Conservation (phyloP, 2,329 filamentous ascomycete species). For the Fonsecaea erecta region DNA sequence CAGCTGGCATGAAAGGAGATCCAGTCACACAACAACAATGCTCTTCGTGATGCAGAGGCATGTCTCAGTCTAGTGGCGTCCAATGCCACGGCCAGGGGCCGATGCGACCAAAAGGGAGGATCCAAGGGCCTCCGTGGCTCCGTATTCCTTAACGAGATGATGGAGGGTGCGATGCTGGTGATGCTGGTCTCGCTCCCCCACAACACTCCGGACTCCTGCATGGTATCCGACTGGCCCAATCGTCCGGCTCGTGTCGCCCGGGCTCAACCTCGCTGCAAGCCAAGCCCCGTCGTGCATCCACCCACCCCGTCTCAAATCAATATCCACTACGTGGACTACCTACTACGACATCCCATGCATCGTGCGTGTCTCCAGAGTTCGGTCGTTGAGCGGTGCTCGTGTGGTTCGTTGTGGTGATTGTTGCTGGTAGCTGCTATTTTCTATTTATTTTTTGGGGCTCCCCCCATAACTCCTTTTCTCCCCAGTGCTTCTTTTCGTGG, state of each 20-base stretch:
- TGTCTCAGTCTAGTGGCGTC: slow-evolving; percentile 12
- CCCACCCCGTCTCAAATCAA: neutral
- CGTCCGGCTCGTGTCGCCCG: neutral
- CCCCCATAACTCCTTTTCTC: neutral
- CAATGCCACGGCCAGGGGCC: neutral
- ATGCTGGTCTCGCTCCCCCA: slow-evolving; percentile 15
- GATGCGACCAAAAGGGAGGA: neutral
- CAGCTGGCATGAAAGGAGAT: too few relatives aligned
- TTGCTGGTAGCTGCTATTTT: neutral
- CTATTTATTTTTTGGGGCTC: neutral
- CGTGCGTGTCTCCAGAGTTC: neutral
- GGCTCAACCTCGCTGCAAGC: neutral
- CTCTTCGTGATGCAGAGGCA: neutral
- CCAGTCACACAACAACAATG: too few relatives aligned
- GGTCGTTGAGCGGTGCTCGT: neutral
- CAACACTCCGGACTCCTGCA: slow-evolving; percentile 20
- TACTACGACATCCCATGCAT: neutral
- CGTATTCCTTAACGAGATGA: slow-evolving; percentile 1
- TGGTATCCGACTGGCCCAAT: slow-evolving; percentile 13
- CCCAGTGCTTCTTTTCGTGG: neutral
- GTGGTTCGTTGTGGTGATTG: neutral
- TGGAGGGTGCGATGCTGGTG: neutral
- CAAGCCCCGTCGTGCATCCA: neutral
- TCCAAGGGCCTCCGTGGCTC: neutral
- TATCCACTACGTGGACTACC: neutral